Evolutionary conservation across 208 protist species (phyloP), one percentile per base, ranked within the genome.

Genomic region (Willaertia magna): DNA sequence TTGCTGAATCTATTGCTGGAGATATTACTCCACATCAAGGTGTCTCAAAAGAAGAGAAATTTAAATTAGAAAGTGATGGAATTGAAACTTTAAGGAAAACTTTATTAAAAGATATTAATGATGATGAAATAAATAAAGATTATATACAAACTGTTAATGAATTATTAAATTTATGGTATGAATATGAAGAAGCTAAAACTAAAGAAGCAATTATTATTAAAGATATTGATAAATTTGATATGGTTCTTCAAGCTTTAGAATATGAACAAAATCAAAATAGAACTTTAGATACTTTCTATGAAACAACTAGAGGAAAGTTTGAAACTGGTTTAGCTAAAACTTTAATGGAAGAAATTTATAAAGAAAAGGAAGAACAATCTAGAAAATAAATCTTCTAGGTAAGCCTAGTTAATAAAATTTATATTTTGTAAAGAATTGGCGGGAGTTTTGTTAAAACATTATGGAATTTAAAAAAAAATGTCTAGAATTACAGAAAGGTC

Each of bases 141-240:
- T 67, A 55, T 34, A 40, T 11, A 42, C 30, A 74, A 42, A 59
- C 30, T 85, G 84, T 79, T 79, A 75, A 83, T 22, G 94, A 96
- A 84, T 83, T 97, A 3, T 81, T 87, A 0, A 82, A 89, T 9
- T 88, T 96, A 16, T 97, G 93, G 84, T 61, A 91, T 30, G 94
- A 96, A 90, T 97, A 96, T 86, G 95, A 97, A 88, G 90, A 90
- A 42, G 91, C 93, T 86, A 88, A 90, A 82, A 94, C 94, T 34
- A 52, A 87, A 18, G 95, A 97, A 89, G 86, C 94, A 34, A 89
- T 89, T 16, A 95, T 96, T 88, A 91, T 97, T 30, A 95, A 94
- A 86, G 95, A 97, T 87, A 94, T 96, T 90, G 95, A 97, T 85
- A 85, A 94, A 75, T 89, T 97, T 39, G 95, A 97, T 86, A 97